Evolutionary conservation across 352 stramenopile species (phyloP).

Genomic region (Thalassiosira hispida): DNA sequence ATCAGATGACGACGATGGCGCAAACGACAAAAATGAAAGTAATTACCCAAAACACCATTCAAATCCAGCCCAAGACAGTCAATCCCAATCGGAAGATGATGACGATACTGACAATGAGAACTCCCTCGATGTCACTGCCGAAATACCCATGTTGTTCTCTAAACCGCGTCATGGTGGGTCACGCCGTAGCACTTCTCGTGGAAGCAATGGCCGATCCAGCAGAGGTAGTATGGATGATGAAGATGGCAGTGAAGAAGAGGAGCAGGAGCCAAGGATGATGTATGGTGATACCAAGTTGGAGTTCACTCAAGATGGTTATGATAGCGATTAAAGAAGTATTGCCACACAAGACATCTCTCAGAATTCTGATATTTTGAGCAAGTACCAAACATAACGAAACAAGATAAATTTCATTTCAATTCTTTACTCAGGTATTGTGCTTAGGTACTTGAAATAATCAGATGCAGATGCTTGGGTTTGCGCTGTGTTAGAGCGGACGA

Average conservation of each 20-base stretch:
- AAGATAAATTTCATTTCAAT: no score
- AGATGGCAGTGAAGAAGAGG: slow-evolving; percentile 8
- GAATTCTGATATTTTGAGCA: no score
- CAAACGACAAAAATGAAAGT: neutral
- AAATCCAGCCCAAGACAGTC: slow-evolving; percentile 10
- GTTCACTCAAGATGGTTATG: no score
- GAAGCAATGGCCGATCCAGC: neutral
- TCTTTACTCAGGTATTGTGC: no score
- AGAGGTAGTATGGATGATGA: slow-evolving; percentile 10
- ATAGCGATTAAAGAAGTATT: no score
- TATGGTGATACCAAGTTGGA: slow-evolving; percentile 49
- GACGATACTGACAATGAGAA: slow-evolving; percentile 29
- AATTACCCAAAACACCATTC: neutral
- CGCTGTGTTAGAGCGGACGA: no score
- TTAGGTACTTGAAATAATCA: no score
- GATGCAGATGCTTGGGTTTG: no score
- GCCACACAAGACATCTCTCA: no score
- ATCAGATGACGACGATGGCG: slow-evolving; percentile 5
- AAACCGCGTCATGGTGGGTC: slow-evolving; percentile 36
- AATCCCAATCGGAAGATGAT: slow-evolving; percentile 10
- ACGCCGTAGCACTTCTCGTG: neutral
- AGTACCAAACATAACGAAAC: no score
- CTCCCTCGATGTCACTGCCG: slow-evolving; percentile 43
- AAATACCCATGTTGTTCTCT: slow-evolving; percentile 45
- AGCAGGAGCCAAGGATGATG: slow-evolving; percentile 51